Evolutionary conservation across 495 filamentous ascomycete genomes (phyloP).

Genomic region (Rhypophila decipiens): DNA sequence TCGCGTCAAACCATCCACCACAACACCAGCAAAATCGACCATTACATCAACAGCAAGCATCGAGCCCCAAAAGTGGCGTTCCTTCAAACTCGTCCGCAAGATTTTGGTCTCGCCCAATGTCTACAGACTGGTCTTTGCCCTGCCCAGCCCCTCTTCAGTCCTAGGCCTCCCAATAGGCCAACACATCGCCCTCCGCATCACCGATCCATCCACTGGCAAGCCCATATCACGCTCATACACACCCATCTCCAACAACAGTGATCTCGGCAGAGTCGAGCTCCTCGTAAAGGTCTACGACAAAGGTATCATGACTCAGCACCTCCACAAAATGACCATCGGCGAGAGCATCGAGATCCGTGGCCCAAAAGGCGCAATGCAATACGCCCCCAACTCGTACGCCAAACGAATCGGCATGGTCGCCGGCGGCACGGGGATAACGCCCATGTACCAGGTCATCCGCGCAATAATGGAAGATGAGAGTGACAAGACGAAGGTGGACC

Average conservation of each 20-base stretch:
- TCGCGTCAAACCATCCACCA: constrained; percentile 12
- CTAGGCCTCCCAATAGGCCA: constrained; percentile 50
- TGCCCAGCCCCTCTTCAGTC: constrained; percentile 32
- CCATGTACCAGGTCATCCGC: constrained; percentile 49
- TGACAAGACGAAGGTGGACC: constrained; percentile 42
- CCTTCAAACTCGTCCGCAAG: constrained; percentile 40
- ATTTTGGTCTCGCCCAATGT: constrained; percentile 38
- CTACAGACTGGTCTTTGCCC: constrained; percentile 42
- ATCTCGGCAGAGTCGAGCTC: constrained; percentile 40
- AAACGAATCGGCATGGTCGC: constrained; percentile 40
- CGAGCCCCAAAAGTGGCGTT: constrained; percentile 38
- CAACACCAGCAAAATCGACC: constrained; percentile 10
- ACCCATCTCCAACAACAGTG: constrained; percentile 46
- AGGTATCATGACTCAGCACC: constrained; percentile 42
- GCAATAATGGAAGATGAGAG: constrained; percentile 44
- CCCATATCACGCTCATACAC: constrained; percentile 44
- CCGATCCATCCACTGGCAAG: constrained; percentile 37
- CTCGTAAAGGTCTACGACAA: constrained; percentile 45
- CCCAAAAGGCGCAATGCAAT: constrained; percentile 43
- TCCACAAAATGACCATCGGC: constrained; percentile 35
- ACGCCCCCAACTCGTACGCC: constrained; percentile 13
- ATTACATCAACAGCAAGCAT: constrained; percentile 19
- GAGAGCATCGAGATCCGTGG: constrained; percentile 42
- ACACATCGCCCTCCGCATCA: constrained; percentile 45
- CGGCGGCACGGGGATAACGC: constrained; percentile 53